Base-by-base conservation (phyloP, 164 flowering plant species). In the Vitis labrusca region DNA sequence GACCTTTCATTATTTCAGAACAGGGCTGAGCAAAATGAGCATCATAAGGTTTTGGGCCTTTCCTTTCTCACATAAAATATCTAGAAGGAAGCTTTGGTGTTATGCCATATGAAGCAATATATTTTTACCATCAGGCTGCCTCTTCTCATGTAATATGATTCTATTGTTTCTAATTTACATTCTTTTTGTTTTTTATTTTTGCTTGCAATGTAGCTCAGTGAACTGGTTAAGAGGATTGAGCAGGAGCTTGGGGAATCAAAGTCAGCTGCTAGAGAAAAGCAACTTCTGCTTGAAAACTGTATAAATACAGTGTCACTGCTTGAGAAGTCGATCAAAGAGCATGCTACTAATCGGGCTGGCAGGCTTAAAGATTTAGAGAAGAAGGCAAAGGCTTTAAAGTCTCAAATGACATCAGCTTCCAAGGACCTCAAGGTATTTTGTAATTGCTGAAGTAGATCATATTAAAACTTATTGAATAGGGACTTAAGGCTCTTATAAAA, bases 1-100 rank as follows among this genome's bases (percentile, higher is more conserved):
- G 99, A 93, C 56, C 97, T 92, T 60, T 83, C 92, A 23, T 82
- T 96, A 44, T 93, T 86, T 69, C 85, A 88, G 75, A 81, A 78
- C 53, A 86, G 98, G 80, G 97, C 92, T 78, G 92, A 96, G 76
- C 97, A 96, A 78, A 92, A 93, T 83, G 98, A 91, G 84, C 98
- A 93, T 71, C 98, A 93, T 68, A 93, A 93, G 98, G 99, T 92
- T 70, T 54, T 3, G 44, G 44, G 44, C 44, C 5, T 37, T 37
- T 37, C 44, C 44, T 37, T 37, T 37, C 27, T 23, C 27, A 23
- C 44, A 37, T 3, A 37, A 37, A 37, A 37, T 37, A 37, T 37
- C 44, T 37, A 37, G 7, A 7, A 37, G 44, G 44, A 37, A 37
- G 5, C 44, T 37, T 23, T 37, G 44, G 7, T 37, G 44, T 37